Conservation (phyloP, 164 flowering plant species). For the Hamamelis virginiana region DNA sequence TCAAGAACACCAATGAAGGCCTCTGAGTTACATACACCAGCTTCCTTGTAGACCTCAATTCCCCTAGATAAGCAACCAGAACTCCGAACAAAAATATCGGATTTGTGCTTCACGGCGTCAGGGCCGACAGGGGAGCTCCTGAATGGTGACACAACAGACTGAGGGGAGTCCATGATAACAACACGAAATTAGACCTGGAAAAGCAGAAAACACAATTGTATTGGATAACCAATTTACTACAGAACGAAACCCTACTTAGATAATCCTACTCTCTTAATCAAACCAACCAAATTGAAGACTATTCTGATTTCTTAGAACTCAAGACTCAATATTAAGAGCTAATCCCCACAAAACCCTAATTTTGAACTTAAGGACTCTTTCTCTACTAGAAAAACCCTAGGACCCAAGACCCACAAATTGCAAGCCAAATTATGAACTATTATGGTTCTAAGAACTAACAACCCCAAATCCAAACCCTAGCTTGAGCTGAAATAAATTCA, state of each 20-base stretch:
- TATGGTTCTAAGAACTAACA: not conserved
- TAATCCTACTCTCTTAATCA: not conserved
- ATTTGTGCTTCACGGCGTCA: conserved; percentile 39
- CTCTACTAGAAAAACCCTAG: not conserved
- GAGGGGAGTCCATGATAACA: conserved; percentile 66
- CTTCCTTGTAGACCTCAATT: conserved; percentile 27
- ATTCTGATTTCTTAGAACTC: not conserved
- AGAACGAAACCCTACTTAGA: not conserved
- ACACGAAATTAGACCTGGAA: conserved; percentile 15
- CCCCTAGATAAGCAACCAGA: conserved; percentile 26
- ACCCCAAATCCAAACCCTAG: not conserved
- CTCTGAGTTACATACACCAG: conserved; percentile 15
- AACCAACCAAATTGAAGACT: conserved; percentile 3
- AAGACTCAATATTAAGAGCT: not conserved
- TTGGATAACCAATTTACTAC: not conserved
- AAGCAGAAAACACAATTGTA: conserved; percentile 12
- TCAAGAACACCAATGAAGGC: conserved; percentile 61
- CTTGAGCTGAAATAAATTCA: not conserved
- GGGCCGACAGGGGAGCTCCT: conserved; percentile 33
- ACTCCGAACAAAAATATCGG: conserved; percentile 19
- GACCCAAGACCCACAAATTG: not conserved
- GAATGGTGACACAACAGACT: conserved; percentile 60
- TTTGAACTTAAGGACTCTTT: not conserved
- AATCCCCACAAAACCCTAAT: conserved; percentile 10
- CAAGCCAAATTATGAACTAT: not conserved